These are phyloP conservation scores for Calycina herbarum DNA, from an alignment of 2,329 filamentous ascomycete species.

Conservation along the genomic window DNA sequence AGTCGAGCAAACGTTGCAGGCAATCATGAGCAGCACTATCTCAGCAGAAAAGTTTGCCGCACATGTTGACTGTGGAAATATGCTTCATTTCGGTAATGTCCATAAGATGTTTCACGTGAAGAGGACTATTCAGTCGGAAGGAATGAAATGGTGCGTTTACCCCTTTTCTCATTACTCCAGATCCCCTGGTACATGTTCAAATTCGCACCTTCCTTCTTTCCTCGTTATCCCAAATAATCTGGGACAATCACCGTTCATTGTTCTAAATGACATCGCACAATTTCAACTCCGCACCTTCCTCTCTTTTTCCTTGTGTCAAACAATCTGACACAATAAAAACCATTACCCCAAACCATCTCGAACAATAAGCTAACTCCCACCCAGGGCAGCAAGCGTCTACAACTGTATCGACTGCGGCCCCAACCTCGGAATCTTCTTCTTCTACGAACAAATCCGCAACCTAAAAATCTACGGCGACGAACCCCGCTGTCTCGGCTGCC, in stretches of 20 bases:
- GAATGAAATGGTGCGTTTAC: not conserved
- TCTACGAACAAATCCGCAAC: conserved; percentile 13
- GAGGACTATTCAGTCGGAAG: not conserved
- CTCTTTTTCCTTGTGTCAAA: too few relatives aligned
- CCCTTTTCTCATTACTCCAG: not conserved
- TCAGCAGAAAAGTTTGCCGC: conserved; percentile 18
- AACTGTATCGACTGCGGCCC: conserved; percentile 20
- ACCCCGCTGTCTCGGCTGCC: conserved; percentile 23
- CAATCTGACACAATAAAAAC: too few relatives aligned
- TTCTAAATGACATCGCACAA: not conserved
- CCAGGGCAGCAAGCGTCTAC: not conserved
- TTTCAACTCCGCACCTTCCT: too few relatives aligned
- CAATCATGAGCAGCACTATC: conserved; percentile 13
- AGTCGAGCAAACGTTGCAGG: conserved; percentile 25
- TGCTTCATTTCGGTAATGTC: conserved; percentile 12
- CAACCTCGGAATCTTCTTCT: conserved; percentile 28
- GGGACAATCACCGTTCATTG: not conserved
- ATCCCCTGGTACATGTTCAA: not conserved
- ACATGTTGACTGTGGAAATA: conserved; percentile 22
- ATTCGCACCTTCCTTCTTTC: not conserved
- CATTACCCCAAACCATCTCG: too few relatives aligned
- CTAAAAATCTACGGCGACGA: not conserved
- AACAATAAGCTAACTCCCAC: not conserved
- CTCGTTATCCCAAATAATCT: not conserved
- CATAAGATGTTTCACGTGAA: not conserved